A percentile compares a stretch with the other conserved stretches of the same genome.
phyloP scores from a whole-genome alignment of 305 asterid species.

The Rubia peregrina region DNA sequence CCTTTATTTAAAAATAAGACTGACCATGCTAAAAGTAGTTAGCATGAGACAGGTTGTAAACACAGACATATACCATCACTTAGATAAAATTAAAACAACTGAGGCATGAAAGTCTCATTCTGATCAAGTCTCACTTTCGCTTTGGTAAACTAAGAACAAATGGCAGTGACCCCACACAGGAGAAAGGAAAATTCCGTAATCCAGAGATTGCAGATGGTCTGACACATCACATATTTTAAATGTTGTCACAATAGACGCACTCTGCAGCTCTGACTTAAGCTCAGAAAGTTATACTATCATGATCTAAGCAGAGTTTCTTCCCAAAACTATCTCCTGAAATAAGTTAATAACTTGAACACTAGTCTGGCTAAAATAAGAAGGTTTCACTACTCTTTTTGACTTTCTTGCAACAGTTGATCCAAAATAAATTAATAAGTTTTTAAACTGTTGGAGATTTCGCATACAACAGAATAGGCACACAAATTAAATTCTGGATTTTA shows the following conservation, averaged over 20 bases:
- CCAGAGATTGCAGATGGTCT: neutral
- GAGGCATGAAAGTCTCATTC: constrained; percentile 1
- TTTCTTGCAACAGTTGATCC: neutral
- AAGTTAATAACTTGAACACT: neutral
- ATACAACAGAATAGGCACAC: neutral
- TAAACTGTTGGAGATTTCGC: neutral
- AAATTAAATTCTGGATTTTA: neutral
- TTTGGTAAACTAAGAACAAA: neutral
- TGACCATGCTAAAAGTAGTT: neutral
- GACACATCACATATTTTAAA: neutral
- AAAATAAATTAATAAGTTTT: neutral
- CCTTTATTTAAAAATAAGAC: neutral
- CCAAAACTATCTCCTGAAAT: neutral
- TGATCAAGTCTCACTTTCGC: neutral
- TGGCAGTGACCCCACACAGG: neutral
- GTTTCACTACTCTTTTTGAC: neutral
- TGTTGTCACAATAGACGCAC: neutral
- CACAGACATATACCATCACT: neutral
- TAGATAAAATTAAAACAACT: neutral
- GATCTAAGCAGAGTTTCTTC: too few species aligned
- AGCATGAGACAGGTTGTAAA: neutral
- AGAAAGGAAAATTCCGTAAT: too few species aligned
- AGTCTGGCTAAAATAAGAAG: neutral
- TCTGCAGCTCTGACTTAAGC: neutral
- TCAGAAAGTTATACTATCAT: neutral